These are phyloP conservation scores for Chaetothyriales sp. DNA, from an alignment of 2,329 filamentous ascomycete species.

Conservation along the genomic window DNA sequence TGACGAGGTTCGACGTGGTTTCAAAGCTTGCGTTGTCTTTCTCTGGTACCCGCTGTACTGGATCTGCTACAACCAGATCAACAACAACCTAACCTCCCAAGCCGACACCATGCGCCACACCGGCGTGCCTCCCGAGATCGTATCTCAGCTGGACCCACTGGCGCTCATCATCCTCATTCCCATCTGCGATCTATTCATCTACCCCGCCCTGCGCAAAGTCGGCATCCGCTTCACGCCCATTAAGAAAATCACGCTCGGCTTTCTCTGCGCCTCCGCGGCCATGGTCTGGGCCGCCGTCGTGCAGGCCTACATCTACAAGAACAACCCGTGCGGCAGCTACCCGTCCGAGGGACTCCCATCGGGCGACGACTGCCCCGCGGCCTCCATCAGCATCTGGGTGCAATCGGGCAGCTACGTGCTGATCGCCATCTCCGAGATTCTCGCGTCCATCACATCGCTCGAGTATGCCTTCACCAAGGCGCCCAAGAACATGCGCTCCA, in stretches of 20 bases:
- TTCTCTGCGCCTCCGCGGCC: constrained; percentile 36
- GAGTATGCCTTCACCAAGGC: constrained; percentile 64
- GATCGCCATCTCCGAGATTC: constrained; percentile 43
- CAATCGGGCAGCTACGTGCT: constrained; percentile 38
- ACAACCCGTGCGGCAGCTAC: constrained; percentile 38
- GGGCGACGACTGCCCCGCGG: constrained; percentile 11
- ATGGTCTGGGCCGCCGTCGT: constrained; percentile 44
- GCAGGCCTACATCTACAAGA: constrained; percentile 45
- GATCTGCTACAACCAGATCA: constrained; percentile 12
- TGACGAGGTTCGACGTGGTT: constrained; percentile 58
- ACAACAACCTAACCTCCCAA: constrained; percentile 23
- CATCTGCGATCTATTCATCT: constrained; percentile 32
- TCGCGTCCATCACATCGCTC: constrained; percentile 52
- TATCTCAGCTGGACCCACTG: constrained; percentile 47
- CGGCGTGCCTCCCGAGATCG: constrained; percentile 46
- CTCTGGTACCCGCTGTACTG: constrained; percentile 40
- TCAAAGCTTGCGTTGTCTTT: constrained; percentile 58
- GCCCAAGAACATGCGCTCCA: constrained; percentile 62
- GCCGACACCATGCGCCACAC: constrained; percentile 45
- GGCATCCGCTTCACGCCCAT: constrained; percentile 45
- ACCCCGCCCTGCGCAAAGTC: constrained; percentile 39
- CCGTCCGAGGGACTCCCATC: constrained; percentile 29
- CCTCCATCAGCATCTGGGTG: constrained; percentile 22
- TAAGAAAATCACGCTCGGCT: constrained; percentile 40
- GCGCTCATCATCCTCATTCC: constrained; percentile 39